Percentiles rank a stretch among this genome's conserved stretches.
Conservation (phyloP, 768 basidiomycete species). For the Paxillus rubicundulus region DNA sequence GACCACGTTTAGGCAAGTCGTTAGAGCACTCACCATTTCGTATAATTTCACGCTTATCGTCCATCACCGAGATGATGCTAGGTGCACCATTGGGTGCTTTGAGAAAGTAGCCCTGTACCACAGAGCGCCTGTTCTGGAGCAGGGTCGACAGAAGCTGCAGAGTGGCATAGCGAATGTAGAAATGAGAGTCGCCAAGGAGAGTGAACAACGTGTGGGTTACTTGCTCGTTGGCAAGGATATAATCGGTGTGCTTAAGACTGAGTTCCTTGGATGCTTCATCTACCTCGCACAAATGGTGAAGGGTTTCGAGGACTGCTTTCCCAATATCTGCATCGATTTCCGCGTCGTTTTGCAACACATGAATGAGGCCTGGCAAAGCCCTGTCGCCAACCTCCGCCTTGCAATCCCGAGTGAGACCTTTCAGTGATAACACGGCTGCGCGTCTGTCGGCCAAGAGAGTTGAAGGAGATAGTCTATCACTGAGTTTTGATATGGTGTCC, state of each 20-base stretch:
- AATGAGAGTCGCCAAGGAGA: constrained; percentile 71
- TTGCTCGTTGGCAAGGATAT: constrained; percentile 68
- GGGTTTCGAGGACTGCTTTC: constrained; percentile 88
- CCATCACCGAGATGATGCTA: constrained; percentile 70
- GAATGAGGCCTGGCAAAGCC: constrained; percentile 74
- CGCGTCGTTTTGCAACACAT: constrained; percentile 83
- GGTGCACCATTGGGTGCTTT: constrained; percentile 75
- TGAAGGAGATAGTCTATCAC: constrained; percentile 87
- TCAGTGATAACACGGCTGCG: constrained; percentile 90
- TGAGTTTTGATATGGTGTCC: constrained; percentile 85
- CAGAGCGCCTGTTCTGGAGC: constrained; percentile 76
- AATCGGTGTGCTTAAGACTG: constrained; percentile 83
- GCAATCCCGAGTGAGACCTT: constrained; percentile 89
- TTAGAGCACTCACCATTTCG: constrained; percentile 63
- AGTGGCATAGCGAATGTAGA: constrained; percentile 83
- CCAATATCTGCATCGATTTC: constrained; percentile 90
- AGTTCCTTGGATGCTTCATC: constrained; percentile 59
- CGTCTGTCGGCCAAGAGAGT: constrained; percentile 87
- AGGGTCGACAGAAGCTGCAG: constrained; percentile 80
- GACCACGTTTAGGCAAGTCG: background rate
- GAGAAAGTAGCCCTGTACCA: constrained; percentile 89
- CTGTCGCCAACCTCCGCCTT: constrained; percentile 83
- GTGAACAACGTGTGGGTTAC: constrained; percentile 73
- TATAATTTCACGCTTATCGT: constrained; percentile 87
- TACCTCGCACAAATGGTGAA: constrained; percentile 80